phyloP scores from a whole-genome alignment of 495 filamentous ascomycete genomes.

The Penicillium bovifimosum region DNA sequence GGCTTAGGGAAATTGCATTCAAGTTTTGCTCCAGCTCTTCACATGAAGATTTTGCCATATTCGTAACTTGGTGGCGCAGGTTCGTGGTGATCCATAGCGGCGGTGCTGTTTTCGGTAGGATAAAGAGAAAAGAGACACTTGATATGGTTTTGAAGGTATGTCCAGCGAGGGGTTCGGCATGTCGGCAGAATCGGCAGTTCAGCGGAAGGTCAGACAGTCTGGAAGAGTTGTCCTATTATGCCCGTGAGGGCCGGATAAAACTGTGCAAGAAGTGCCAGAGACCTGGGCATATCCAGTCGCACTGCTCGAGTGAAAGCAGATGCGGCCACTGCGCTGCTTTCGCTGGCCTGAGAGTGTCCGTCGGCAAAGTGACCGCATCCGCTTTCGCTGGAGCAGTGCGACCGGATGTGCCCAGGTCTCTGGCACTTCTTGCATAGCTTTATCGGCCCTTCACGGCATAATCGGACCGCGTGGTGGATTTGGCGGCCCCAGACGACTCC shows the following conservation, averaged over 20 bases:
- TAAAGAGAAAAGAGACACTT: too few relatives aligned
- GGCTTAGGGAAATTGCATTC: too few relatives aligned
- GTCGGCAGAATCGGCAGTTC: too few relatives aligned
- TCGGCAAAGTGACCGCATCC: slow-evolving; percentile 8
- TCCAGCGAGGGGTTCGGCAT: too few relatives aligned
- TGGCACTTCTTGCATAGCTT: slow-evolving; percentile 17
- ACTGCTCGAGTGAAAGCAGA: slow-evolving; percentile 8
- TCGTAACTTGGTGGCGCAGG: too few relatives aligned
- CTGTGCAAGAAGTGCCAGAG: slow-evolving; percentile 16
- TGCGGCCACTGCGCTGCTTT: slow-evolving; percentile 13
- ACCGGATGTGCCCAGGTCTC: slow-evolving; percentile 15
- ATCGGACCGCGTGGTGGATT: slow-evolving; percentile 1
- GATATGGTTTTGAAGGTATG: too few relatives aligned
- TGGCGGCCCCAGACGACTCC: slow-evolving; percentile 9
- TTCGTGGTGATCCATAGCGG: too few relatives aligned
- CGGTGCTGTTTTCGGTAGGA: too few relatives aligned
- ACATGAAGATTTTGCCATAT: too few relatives aligned
- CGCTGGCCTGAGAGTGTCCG: slow-evolving; percentile 15
- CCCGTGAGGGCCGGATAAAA: slow-evolving; percentile 12
- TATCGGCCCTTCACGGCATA: slow-evolving; percentile 10
- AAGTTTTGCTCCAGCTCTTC: too few relatives aligned
- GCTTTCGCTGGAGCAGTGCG: slow-evolving; percentile 10
- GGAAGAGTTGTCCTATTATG: slow-evolving; percentile 6
- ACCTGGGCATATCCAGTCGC: slow-evolving; percentile 14
- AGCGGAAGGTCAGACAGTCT: too few relatives aligned